Base-by-base conservation (phyloP, 257 asterid species). In the Striga asiatica region DNA sequence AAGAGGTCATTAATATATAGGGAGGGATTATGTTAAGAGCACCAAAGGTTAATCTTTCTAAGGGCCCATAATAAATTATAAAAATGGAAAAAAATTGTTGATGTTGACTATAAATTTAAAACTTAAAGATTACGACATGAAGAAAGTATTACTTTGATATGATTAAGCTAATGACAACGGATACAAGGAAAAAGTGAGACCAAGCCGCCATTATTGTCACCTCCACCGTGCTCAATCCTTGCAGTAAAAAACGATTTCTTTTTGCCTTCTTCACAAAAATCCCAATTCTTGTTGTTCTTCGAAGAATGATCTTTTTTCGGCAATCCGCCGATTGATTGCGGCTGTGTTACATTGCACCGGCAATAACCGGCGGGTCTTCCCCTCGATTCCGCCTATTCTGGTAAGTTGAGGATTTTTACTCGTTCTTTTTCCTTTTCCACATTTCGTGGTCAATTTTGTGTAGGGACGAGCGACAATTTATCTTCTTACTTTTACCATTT, bases 171-270 rank as follows among this genome's bases (percentile, higher is more conserved):
- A 56, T 56, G 62, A 56, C 24, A 39, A 18, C 24, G 9, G 29
- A 55, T 23, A 61, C 17, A 27, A 41, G 18, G 24, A 49, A 39
- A 27, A 41, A 24, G n/a, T n/a, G 18, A 22, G 3, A 19, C 23
- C 23, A 20, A 63, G 61, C 61, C 58, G 72, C 63, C 74, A 66
- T 56, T 67, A 67, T 66, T 71, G 71, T n/a, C n/a, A n/a, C n/a
- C 29, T 34, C 11, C 35, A 14, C 56, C 54, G 69, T 42, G 7
- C 32, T 39, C 45, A 9, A 7, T 20, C 28, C 41, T 38, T 37
- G 37, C 54, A 12, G 38, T 48, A 9, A 3, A n/a, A 37, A 4
- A 25, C 37, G 24, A 4, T 43, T 38, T n/a, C n/a, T n/a, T 27
- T 16, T 19, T n/a, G 13, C 49, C 12, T 19, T 50, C 47, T 8